phyloP scores from a whole-genome alignment of 768 basidiomycete species.

The Mycena chlorophos region DNA sequence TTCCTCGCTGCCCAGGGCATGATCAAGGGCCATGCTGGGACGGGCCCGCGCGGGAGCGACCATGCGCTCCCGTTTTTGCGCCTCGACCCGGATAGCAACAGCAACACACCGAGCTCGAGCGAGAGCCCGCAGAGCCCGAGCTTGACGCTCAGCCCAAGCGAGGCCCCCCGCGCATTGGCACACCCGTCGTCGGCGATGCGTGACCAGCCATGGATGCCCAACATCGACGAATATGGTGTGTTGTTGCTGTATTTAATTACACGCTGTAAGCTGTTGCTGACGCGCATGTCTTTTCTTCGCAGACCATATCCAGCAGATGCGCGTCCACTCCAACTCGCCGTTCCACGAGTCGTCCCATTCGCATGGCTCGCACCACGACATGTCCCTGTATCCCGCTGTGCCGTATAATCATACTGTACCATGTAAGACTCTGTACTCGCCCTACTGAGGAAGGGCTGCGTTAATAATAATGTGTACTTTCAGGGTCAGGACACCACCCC shows the following conservation, averaged over 20 bases:
- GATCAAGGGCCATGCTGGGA: conserved; percentile 85
- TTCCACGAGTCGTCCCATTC: conserved; percentile 7
- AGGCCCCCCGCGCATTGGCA: conserved; percentile 14
- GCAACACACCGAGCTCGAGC: conserved; percentile 39
- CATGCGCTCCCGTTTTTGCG: conserved; percentile 58
- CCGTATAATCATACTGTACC: conserved; percentile 37
- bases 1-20: conserved; percentile 82
- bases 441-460: conserved; percentile 63
- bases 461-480: conserved; percentile 64
- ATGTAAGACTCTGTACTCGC: conserved; percentile 71
- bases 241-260: conserved; percentile 1
- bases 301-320: no score
- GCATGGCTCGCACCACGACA: conserved; percentile 18
- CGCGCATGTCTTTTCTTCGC: neutral
- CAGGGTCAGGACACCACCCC: no score
- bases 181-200: conserved; percentile 25
- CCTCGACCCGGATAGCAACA: conserved; percentile 43
- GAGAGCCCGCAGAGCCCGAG: conserved; percentile 43
- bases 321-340: conserved; percentile 16
- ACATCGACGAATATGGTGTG: conserved; percentile 10
- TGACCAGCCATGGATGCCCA: conserved; percentile 15
- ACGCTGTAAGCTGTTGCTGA: neutral
- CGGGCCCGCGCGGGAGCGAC: conserved; percentile 58
- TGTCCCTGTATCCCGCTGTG: conserved; percentile 6
- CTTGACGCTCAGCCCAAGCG: conserved; percentile 18